Percentiles rank a stretch among this genome's conserved stretches.
Conservation (phyloP, 139 green algal species). For the Chlorella vulgaris region DNA sequence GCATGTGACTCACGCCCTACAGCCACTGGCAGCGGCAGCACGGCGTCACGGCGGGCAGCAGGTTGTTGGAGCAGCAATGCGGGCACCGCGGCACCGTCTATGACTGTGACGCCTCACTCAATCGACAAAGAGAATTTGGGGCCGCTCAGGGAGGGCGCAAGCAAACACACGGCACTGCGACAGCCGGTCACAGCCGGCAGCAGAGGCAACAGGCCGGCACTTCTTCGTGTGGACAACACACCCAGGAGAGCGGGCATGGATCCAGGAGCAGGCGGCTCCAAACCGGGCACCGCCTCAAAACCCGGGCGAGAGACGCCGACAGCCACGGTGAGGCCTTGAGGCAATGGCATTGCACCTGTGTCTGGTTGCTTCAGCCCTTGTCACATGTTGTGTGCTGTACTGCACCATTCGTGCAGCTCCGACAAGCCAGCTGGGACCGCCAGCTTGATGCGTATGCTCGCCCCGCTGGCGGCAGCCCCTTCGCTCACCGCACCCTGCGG, state of each 20-base stretch:
- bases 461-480: not conserved
- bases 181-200: conserved; percentile 5
- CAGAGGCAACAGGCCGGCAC: not conserved
- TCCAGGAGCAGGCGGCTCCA: not conserved
- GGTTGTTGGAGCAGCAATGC: not conserved
- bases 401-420: not conserved
- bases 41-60: too few relatives aligned
- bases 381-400: too few relatives aligned
- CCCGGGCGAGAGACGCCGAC: conserved; percentile 6
- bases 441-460: conserved; percentile 20
- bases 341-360: not conserved
- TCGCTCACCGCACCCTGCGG: not conserved
- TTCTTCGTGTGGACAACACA: not conserved
- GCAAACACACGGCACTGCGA: not conserved
- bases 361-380: not conserved
- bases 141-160: not conserved
- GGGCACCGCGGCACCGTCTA: not conserved
- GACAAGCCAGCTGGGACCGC: conserved; percentile 7
- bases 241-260: not conserved
- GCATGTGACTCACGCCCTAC: too few relatives aligned
- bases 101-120: not conserved
- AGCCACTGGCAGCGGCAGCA: too few relatives aligned
- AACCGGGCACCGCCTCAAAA: not conserved
- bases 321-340: not conserved
- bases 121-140: not conserved